Base-by-base conservation (phyloP, 2,329 filamentous ascomycete species). In the Thelonectria blattea region DNA sequence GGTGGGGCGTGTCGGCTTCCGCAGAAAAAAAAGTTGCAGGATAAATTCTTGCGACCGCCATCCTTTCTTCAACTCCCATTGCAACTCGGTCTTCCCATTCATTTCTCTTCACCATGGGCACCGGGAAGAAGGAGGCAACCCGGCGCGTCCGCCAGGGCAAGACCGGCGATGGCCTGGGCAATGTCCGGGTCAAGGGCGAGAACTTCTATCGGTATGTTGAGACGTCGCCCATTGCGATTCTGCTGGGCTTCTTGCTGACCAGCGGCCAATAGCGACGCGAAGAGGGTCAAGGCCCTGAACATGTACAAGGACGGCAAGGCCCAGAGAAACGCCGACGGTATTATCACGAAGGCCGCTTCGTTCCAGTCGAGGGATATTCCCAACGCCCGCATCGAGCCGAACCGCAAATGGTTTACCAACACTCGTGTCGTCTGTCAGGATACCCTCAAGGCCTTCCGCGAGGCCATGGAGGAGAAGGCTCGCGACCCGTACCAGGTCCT, bases 381-480 rank as follows among this genome's bases (percentile, higher is more conserved):
- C 48, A 87, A 85, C 61, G 95, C 94, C 68, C 87, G 93, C 67
- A 91, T 98, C 73, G 94, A 98, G 81, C 95, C 95, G 51, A 96
- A 98, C 79, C 86, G 95, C 72, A 96, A 96, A 80, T 99, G 95
- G 95, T 99, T 99, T 80, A 92, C 90, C 71, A 97, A 97, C 77
- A 97, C 94, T 34, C 84, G 95, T 67, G 85, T 88, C 52, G 96
- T 97, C 72, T 92, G 91, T 1, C 94, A 97, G 75, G 92, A 96
- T 74, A 91, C 92, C 3, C 83, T 98, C 64, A 86, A 86, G 46
- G 88, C 91, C 2, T 99, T 99, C 79, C 88, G 95, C 63, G 90
- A 93, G 61, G 95, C 95, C 24, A 94, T 99, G 78, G 91, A 91
- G 43, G 93, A 96, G 77, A 91, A 93, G 77, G 89, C 91, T 53